Evolutionary conservation across 2,329 filamentous ascomycete genomes (phyloP), one percentile per base, ranked within the genome.

Genomic region (Zarea fungicola): DNA sequence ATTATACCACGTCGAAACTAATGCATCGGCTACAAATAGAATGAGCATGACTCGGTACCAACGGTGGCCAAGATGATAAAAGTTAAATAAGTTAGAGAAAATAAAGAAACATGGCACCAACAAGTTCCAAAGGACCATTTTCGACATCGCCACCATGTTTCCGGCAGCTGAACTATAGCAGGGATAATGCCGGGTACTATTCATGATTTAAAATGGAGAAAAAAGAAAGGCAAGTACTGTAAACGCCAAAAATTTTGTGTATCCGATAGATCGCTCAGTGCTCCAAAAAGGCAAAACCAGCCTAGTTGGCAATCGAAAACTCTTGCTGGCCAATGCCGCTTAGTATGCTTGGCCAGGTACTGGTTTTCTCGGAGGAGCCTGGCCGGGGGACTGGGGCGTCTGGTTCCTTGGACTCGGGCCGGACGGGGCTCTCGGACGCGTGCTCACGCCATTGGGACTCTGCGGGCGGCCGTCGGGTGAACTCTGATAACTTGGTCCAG

Each of bases 311-410:
- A 50, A 47, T 47, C 42, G 37, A 42, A 45, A 44, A 48, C 46
- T 31, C 32, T 37, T 18, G 21, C 32, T 23, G 9, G 50, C 43
- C n/a, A 26, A 36, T 39, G 37, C 19, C 51, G 31, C 50, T 60
- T 44, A 77, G 49, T 73, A 74, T 4, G 76, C 75, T 61, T 79
- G 76, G 29, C 76, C 76, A 6, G 77, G 76, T 34, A 82, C 73
- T 22, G 78, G 76, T 62, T 82, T 71, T 25, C 69, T 62, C 32
- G 67, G 61, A 49, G 64, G 65, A 48, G 58, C 62, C 46, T 54
- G 65, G 42, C 55, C 61, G 16, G 62, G 60, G 6, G 58, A 57
- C 39, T 62, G 60, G 32, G 74, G 46, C 18, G 18, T 18, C 3
- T 37, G 73, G 56, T 70, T 73, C 70, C 77, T 73, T 6, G 71